These are phyloP conservation scores for Mallotus repandus DNA, from an alignment of 441 rosid genomes.

Conservation along the genomic window DNA sequence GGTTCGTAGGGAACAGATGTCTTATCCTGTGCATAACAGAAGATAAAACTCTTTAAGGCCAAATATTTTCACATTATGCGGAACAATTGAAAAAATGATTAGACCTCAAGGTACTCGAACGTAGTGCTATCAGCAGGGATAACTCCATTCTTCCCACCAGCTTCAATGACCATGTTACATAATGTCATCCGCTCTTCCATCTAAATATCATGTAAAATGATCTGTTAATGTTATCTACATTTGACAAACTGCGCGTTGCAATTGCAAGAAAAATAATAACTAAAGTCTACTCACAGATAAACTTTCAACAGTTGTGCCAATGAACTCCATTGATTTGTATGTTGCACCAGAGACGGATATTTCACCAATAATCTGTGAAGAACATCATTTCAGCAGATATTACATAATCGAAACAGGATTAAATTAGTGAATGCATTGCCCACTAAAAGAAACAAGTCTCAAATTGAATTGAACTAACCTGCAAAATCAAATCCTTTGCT, in stretches of 20 bases:
- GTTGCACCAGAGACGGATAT: slow-evolving; percentile 95
- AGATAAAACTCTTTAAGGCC: neutral
- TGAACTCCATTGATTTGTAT: slow-evolving; percentile 93
- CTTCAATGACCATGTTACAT: slow-evolving; percentile 97
- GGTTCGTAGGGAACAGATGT: slow-evolving; percentile 78
- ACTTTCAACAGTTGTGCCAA: slow-evolving; percentile 85
- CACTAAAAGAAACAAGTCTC: neutral
- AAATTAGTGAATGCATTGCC: too few relatives aligned
- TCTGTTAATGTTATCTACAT: neutral
- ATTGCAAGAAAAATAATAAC: neutral
- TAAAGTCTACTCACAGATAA: slow-evolving; percentile 52
- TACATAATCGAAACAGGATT: neutral
- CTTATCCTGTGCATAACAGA: slow-evolving; percentile 58
- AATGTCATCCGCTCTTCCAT: slow-evolving; percentile 98
- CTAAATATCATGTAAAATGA: slow-evolving; percentile 34
- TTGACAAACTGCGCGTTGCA: neutral
- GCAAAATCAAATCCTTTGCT: slow-evolving; percentile 95
- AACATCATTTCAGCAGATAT: neutral
- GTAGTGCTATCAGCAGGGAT: slow-evolving; percentile 90
- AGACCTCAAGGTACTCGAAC: slow-evolving; percentile 81
- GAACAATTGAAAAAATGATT: neutral
- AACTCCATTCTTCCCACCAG: slow-evolving; percentile 96
- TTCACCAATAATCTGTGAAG: slow-evolving; percentile 85
- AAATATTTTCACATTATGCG: too few relatives aligned
- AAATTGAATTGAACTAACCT: slow-evolving; percentile 45